These are phyloP conservation scores for Lagenidium giganteum DNA, from an alignment of 352 stramenopile genomes.

Conservation along the genomic window DNA sequence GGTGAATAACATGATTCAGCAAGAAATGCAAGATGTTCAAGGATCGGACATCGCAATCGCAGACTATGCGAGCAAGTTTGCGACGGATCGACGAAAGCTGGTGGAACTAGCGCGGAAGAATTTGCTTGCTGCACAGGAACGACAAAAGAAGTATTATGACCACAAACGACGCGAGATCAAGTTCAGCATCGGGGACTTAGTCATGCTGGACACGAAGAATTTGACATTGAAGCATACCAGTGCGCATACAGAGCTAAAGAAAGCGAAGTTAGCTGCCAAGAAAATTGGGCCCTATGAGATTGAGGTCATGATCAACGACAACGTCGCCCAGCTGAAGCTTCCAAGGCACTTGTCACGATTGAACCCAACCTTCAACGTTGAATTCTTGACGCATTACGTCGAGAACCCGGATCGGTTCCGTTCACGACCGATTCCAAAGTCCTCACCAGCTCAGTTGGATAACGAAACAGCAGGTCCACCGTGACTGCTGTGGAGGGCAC, in stretches of 20 bases:
- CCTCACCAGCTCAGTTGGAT: neutral
- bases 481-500: no score
- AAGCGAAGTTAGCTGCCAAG: constrained; percentile 11
- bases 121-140: constrained; percentile 1
- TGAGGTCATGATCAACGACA: constrained; percentile 9
- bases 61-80: constrained; percentile 5
- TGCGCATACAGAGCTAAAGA: neutral
- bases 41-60: neutral
- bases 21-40: no score
- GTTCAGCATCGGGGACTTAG: constrained; percentile 3
- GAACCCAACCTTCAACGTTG: constrained; percentile 15
- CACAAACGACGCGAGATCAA: neutral
- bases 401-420: neutral
- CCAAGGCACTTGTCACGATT: constrained; percentile 3
- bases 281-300: constrained; percentile 13
- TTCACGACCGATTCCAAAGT: constrained; percentile 2
- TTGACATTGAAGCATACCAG: constrained; percentile 10
- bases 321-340: constrained; percentile 11
- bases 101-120: neutral
- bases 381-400: neutral
- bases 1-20: no score
- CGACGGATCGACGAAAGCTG: constrained; percentile 2
- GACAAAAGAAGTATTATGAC: constrained; percentile 17
- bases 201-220: constrained; percentile 9
- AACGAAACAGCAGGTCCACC: no score